phyloP scores from a whole-genome alignment of 2,329 filamentous ascomycete species.

The Penicillium crustosum region DNA sequence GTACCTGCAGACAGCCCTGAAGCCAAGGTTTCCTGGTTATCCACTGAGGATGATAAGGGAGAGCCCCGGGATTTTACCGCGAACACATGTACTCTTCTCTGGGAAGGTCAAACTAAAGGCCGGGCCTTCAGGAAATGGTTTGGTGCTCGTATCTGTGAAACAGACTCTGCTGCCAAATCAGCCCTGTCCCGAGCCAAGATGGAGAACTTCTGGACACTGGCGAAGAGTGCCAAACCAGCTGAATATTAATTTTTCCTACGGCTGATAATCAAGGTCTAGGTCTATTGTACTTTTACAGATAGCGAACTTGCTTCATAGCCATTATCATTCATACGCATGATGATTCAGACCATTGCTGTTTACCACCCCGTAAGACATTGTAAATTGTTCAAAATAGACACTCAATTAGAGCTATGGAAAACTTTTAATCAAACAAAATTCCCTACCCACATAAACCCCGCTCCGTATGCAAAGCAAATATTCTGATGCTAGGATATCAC shows the following conservation, averaged over 20 bases:
- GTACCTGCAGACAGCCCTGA: slow-evolving; percentile 59
- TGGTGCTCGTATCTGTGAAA: slow-evolving; percentile 81
- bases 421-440: slow-evolving; percentile 9
- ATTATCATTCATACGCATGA: slow-evolving; percentile 6
- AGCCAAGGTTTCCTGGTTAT: slow-evolving; percentile 69
- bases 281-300: slow-evolving; percentile 7
- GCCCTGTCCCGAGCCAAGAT: slow-evolving; percentile 77
- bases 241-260: slow-evolving; percentile 22
- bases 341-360: background rate
- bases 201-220: slow-evolving; percentile 92
- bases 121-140: slow-evolving; percentile 84
- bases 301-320: slow-evolving; percentile 7
- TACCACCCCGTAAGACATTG: background rate
- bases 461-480: slow-evolving; percentile 31
- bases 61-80: slow-evolving; percentile 75
- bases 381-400: background rate
- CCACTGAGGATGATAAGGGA: slow-evolving; percentile 74
- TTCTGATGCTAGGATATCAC: slow-evolving; percentile 13
- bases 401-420: slow-evolving; percentile 7
- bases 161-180: slow-evolving; percentile 83
- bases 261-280: background rate
- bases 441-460: slow-evolving; percentile 17
- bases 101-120: slow-evolving; percentile 83
- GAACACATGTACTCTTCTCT: slow-evolving; percentile 82
- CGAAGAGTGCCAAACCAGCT: slow-evolving; percentile 62